phyloP scores from a whole-genome alignment of 2,329 filamentous ascomycete genomes.

The Penicillium sp. region DNA sequence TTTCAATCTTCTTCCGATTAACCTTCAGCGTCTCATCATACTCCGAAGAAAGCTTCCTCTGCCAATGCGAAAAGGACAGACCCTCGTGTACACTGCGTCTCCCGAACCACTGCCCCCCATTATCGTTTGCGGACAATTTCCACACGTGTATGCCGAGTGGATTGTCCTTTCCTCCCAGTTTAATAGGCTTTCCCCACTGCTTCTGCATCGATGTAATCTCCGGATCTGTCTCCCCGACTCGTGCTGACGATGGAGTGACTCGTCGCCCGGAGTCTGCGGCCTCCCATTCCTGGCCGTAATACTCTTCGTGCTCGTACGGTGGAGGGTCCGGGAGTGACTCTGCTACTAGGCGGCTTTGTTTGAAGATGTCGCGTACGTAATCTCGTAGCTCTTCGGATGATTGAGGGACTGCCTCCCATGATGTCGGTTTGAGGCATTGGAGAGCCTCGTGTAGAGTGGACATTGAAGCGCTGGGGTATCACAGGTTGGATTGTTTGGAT shows the following conservation, averaged over 20 bases:
- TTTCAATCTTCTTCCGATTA: slow-evolving; percentile 62
- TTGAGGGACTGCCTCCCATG: slow-evolving; percentile 50
- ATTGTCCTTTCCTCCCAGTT: slow-evolving; percentile 62
- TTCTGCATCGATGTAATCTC: slow-evolving; percentile 63
- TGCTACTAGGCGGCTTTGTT: slow-evolving; percentile 63
- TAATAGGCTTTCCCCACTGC: slow-evolving; percentile 77
- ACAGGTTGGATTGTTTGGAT: not conserved
- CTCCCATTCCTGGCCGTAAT: slow-evolving; percentile 25
- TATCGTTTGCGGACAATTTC: slow-evolving; percentile 73
- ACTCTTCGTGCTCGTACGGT: slow-evolving; percentile 34
- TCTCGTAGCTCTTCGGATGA: slow-evolving; percentile 48
- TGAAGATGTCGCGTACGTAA: slow-evolving; percentile 59
- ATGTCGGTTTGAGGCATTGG: slow-evolving; percentile 52
- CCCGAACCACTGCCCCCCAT: slow-evolving; percentile 85
- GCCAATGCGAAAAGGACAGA: slow-evolving; percentile 72
- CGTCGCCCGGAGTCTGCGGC: slow-evolving; percentile 43
- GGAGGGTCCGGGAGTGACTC: slow-evolving; percentile 67
- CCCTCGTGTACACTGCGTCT: slow-evolving; percentile 76
- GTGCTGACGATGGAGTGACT: slow-evolving; percentile 50
- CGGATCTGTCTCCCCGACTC: slow-evolving; percentile 47
- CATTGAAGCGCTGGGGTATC: slow-evolving; percentile 41
- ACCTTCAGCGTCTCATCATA: slow-evolving; percentile 72
- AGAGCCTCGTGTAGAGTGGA: slow-evolving; percentile 57
- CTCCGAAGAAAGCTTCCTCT: slow-evolving; percentile 69
- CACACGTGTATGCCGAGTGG: slow-evolving; percentile 72